Conservation (phyloP, 768 basidiomycete genomes). For the Mycena kentingensis region DNA sequence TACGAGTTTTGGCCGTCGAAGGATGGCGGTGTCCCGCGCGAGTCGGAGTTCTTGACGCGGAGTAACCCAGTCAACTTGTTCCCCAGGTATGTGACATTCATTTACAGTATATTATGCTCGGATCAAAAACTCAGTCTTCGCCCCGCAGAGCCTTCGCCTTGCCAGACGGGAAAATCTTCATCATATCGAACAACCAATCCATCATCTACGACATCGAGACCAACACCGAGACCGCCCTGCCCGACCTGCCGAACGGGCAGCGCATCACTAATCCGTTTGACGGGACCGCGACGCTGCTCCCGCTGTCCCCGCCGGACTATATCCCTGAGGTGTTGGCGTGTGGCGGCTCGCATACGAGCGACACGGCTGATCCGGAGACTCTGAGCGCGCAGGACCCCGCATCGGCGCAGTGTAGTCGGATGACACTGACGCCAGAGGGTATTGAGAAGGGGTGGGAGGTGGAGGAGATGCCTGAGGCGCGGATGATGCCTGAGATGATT, state of each 20-base stretch:
- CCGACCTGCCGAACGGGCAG: slow-evolving; percentile 20
- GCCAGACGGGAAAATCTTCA: slow-evolving; percentile 50
- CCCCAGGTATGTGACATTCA: slow-evolving; percentile 45
- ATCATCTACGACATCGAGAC: slow-evolving; percentile 38
- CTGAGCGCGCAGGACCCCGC: slow-evolving; percentile 55
- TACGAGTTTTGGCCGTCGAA: slow-evolving; percentile 59
- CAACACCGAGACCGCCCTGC: slow-evolving; percentile 36
- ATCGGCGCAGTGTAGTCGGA: slow-evolving; percentile 53
- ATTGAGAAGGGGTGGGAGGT: slow-evolving; percentile 54
- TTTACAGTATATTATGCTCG: slow-evolving; percentile 43
- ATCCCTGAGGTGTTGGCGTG: slow-evolving; percentile 54
- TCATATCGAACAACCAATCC: slow-evolving; percentile 37
- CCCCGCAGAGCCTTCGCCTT: slow-evolving; percentile 44
- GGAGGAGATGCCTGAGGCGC: slow-evolving; percentile 52
- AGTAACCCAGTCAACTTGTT: slow-evolving; percentile 58
- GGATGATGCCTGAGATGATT: slow-evolving; percentile 59
- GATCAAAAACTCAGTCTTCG: slow-evolving; percentile 41
- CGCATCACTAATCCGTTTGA: slow-evolving; percentile 54
- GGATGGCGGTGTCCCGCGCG: slow-evolving; percentile 39
- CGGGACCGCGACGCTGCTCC: slow-evolving; percentile 54
- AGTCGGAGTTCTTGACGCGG: slow-evolving; percentile 50
- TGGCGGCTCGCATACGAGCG: slow-evolving; percentile 53
- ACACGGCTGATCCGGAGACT: slow-evolving; percentile 44
- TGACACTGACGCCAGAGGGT: slow-evolving; percentile 48
- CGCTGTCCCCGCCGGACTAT: slow-evolving; percentile 46